Conservation (phyloP, 2,329 filamentous ascomycete genomes). For the Neopestalotiopsis sp. region DNA sequence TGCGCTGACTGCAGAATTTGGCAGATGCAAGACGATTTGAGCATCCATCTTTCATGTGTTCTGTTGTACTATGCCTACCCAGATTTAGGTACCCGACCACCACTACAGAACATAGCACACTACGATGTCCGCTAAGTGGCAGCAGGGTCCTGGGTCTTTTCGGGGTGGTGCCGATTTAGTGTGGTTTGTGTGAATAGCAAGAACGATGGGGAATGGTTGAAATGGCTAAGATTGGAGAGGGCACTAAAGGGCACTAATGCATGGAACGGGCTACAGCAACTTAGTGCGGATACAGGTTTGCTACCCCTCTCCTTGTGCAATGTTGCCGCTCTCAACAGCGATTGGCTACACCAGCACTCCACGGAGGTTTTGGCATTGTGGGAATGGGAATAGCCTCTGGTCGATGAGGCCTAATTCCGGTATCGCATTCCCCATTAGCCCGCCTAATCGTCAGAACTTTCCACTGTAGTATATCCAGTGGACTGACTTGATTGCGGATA, state of each 20-base stretch:
- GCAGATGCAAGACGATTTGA: constrained; percentile 1
- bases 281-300: background rate
- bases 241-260: background rate
- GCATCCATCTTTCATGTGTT: background rate
- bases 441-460: background rate
- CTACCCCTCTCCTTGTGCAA: background rate
- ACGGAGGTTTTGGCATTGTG: background rate
- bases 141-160: background rate
- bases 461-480: background rate
- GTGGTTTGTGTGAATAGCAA: background rate
- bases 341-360: background rate
- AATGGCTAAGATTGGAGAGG: background rate
- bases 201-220: background rate
- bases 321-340: background rate
- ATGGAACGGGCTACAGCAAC: background rate
- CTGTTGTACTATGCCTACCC: no score
- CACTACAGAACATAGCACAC: no score
- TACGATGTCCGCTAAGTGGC: no score
- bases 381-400: background rate
- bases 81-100: no score
- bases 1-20: background rate
- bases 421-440: background rate
- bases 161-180: background rate
- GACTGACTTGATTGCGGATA: background rate
- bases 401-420: background rate